These are phyloP conservation scores for Heimioporus sp. DNA, from an alignment of 768 basidiomycete species.

Conservation along the genomic window DNA sequence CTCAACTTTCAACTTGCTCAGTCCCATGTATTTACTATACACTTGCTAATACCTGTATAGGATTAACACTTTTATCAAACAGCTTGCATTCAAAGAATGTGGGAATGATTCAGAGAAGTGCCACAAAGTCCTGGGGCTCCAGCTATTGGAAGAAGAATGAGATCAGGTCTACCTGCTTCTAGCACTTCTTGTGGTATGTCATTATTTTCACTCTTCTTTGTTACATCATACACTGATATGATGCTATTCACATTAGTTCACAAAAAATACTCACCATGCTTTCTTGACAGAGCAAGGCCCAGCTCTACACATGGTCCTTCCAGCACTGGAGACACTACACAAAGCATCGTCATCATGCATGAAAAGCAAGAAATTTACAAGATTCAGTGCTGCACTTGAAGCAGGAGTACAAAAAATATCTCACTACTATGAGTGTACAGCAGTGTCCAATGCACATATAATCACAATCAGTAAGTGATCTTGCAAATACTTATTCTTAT, in stretches of 20 bases:
- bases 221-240: background rate
- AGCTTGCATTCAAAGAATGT: constrained; percentile 3
- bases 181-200: background rate
- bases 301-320: background rate
- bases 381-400: background rate
- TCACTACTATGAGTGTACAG: background rate
- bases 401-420: constrained; percentile 1
- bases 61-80: constrained; percentile 1
- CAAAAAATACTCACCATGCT: constrained; percentile 1
- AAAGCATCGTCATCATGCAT: background rate
- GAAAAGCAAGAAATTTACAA: constrained; percentile 1
- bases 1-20: constrained; percentile 4
- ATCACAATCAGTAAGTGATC: constrained; percentile 10
- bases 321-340: background rate
- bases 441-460: background rate
- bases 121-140: background rate
- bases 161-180: background rate
- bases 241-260: constrained; percentile 1
- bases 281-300: constrained; percentile 5
- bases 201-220: background rate
- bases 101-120: background rate
- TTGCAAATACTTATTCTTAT: background rate
- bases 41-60: background rate
- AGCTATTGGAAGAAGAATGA: constrained; percentile 1
- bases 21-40: background rate